phyloP scores from a whole-genome alignment of 2,329 filamentous ascomycete species.

The Phialophora expanda region DNA sequence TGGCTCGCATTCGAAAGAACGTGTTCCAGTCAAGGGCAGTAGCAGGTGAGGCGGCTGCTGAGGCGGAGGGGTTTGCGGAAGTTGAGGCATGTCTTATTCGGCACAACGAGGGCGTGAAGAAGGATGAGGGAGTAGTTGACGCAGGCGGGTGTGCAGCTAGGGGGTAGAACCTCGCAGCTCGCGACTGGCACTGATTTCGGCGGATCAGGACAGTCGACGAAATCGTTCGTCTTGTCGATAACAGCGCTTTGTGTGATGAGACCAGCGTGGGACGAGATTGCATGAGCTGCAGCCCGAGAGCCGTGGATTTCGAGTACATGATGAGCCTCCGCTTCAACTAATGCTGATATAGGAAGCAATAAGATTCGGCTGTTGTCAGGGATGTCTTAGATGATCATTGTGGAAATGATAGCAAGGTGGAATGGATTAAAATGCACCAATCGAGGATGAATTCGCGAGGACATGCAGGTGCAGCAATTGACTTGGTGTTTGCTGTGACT shows the following conservation, averaged over 20 bases:
- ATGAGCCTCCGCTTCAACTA: conserved; percentile 4
- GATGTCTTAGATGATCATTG: neutral
- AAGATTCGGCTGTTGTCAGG: neutral
- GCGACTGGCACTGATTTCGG: conserved; percentile 34
- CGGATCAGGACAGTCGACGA: conserved; percentile 32
- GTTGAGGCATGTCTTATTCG: conserved; percentile 34
- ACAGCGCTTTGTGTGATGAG: conserved; percentile 18
- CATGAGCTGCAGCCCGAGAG: conserved; percentile 29
- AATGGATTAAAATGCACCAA: neutral
- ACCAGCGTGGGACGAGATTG: conserved; percentile 23
- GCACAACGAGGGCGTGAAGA: conserved; percentile 35
- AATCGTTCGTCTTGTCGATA: conserved; percentile 23
- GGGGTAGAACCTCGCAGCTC: conserved; percentile 20
- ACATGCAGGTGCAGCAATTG: neutral
- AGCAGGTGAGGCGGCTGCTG: conserved; percentile 2
- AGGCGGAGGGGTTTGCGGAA: conserved; percentile 15
- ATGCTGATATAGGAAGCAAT: conserved; percentile 11
- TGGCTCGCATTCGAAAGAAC: conserved; percentile 88
- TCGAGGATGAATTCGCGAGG: conserved; percentile 5
- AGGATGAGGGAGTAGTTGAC: conserved; percentile 33
- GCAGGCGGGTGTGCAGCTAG: conserved; percentile 24
- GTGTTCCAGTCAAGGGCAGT: conserved; percentile 81
- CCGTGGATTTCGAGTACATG: conserved; percentile 30
- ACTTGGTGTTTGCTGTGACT: neutral
- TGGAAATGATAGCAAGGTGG: neutral